phyloP scores from a whole-genome alignment of 257 asterid species.

The Capsicum baccatum region DNA sequence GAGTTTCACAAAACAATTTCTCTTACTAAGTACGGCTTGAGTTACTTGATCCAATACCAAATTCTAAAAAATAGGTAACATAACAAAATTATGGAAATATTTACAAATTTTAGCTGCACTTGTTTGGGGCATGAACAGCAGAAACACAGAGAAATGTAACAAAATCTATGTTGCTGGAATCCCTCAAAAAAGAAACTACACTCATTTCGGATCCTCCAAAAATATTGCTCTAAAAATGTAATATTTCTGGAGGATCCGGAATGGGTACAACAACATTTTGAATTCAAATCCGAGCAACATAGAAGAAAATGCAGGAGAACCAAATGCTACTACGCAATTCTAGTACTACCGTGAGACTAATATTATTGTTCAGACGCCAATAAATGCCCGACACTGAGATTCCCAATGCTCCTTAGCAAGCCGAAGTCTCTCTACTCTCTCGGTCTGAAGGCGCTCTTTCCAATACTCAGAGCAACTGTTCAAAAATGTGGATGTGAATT shows the following conservation, averaged over 20 bases:
- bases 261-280: neutral
- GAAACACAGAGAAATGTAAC: neutral
- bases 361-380: slow-evolving; percentile 52
- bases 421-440: slow-evolving; percentile 68
- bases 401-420: slow-evolving; percentile 97
- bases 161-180: neutral
- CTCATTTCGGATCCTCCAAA: neutral
- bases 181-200: neutral
- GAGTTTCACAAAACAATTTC: neutral
- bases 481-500: slow-evolving; percentile 2
- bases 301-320: neutral
- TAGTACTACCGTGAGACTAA: neutral
- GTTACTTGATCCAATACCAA: neutral
- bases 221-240: neutral
- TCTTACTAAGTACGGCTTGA: neutral
- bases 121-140: neutral
- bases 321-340: slow-evolving; percentile 9
- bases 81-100: neutral
- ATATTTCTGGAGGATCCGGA: neutral
- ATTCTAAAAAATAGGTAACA: neutral
- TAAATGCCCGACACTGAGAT: slow-evolving; percentile 68
- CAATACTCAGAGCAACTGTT: slow-evolving; percentile 83
- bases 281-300: neutral
- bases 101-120: slow-evolving; percentile 3
- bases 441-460: slow-evolving; percentile 69